Evolutionary conservation across 345 rosid species (phyloP), one percentile per base, ranked within the genome.

Genomic region (Salix udensis): DNA sequence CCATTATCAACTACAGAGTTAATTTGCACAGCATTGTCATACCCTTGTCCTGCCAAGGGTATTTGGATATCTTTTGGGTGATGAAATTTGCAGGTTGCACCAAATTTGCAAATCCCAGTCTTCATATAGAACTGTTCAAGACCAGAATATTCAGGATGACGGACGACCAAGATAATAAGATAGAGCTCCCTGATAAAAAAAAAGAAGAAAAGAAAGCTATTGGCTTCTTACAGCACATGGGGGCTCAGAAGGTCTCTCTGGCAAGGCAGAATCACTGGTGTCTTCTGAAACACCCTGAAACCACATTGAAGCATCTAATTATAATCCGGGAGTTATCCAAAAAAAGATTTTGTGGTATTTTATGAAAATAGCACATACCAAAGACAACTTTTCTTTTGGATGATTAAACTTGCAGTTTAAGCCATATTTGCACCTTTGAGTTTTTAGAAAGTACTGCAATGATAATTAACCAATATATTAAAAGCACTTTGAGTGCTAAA

Each of bases 401-500:
- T 95, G 98, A 88, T 95, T 95, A 85, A 95, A 95, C 88, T 84
- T 92, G 96, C 98, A 95, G 81, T 87, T 91, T 26, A 78, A 73
- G 48, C 93, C 98, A 85, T 89, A 95, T 86, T 90, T 95, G 93
- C 97, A 95, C 77, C 87, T 90, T 85, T 90, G 96, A 67, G 98
- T 95, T 84, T 95, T 95, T 65, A 95, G 31, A 78, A 88, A 95
- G 83, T 87, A 95, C 98, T 95, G 87, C 86, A 90, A 78, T 26
- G 42, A 48, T 48, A 5, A 72, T 65, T 65, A 40, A 68, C 62
- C 79, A 69, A 42, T 65, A 6, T 68, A 72, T 74, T 23, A 44
- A 72, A 71, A 83, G 72, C 19, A 73, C n/a, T 71, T 79, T 76
- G 84, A 24, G 46, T 65, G 67, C 64, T 13, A 39, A 82, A 68